Conservation (phyloP, 2,329 filamentous ascomycete genomes). For the Karstenula rhodostoma region DNA sequence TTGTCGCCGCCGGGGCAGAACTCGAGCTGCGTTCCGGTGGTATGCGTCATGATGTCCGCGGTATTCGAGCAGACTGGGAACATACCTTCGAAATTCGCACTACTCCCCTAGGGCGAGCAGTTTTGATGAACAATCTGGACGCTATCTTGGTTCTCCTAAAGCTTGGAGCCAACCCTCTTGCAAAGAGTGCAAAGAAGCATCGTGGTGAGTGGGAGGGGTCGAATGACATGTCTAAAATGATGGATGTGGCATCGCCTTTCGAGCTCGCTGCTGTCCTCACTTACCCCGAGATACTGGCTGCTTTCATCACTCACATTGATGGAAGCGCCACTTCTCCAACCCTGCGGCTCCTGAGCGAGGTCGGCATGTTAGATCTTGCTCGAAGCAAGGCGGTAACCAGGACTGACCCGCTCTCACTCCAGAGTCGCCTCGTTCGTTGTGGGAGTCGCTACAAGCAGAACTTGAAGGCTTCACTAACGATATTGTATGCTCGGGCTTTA, state of each 20-base stretch:
- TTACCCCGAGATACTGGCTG: constrained; percentile 10
- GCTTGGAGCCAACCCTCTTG: constrained; percentile 14
- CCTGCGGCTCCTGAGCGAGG: constrained; percentile 14
- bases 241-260: constrained; percentile 18
- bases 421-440: constrained; percentile 17
- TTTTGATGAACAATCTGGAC: constrained; percentile 15
- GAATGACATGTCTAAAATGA: not conserved
- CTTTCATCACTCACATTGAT: constrained; percentile 17
- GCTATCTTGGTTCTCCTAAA: constrained; percentile 16
- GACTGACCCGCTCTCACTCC: constrained; percentile 12
- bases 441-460: constrained; percentile 11
- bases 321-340: not conserved
- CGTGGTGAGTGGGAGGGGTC: constrained; percentile 5
- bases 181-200: constrained; percentile 13
- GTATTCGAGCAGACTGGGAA: constrained; percentile 20
- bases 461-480: constrained; percentile 2
- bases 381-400: constrained; percentile 6
- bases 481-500: constrained; percentile 6
- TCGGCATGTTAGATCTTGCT: constrained; percentile 12
- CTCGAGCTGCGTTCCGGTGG: constrained; percentile 14
- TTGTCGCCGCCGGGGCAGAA: constrained; percentile 16
- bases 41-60: constrained; percentile 18
- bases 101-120: constrained; percentile 19
- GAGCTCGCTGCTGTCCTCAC: constrained; percentile 15
- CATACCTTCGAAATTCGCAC: constrained; percentile 13